These are phyloP conservation scores for Aureobasidium leucospermi DNA, from an alignment of 2,329 filamentous ascomycete genomes.

Conservation along the genomic window DNA sequence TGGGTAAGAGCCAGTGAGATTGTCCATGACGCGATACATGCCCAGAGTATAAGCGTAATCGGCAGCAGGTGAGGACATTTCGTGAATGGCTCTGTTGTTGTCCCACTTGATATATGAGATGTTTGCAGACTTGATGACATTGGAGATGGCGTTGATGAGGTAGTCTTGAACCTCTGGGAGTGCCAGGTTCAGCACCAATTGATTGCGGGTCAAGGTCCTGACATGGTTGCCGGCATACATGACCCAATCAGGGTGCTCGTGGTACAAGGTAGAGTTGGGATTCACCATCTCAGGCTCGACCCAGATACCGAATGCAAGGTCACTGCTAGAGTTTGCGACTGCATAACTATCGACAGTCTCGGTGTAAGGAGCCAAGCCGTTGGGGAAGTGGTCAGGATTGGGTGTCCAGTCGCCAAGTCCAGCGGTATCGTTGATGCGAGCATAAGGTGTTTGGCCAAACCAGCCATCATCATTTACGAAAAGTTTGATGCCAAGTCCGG, in stretches of 20 bases:
- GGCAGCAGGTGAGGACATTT: constrained; percentile 47
- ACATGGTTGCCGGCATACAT: constrained; percentile 51
- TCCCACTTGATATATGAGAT: constrained; percentile 62
- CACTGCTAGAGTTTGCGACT: constrained; percentile 39
- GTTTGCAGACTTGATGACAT: constrained; percentile 46
- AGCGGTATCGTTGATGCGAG: constrained; percentile 49
- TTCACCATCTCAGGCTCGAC: constrained; percentile 64
- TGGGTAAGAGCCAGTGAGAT: constrained; percentile 52
- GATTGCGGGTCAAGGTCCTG: constrained; percentile 49
- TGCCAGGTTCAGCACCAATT: constrained; percentile 56
- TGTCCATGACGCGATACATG: constrained; percentile 55
- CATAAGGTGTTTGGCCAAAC: constrained; percentile 55
- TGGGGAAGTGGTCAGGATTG: constrained; percentile 52
- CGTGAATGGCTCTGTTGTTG: constrained; percentile 59
- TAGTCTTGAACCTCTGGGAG: constrained; percentile 56
- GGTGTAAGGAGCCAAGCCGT: constrained; percentile 48
- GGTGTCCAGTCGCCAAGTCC: constrained; percentile 58
- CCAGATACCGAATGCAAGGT: constrained; percentile 58
- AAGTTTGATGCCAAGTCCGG: constrained; percentile 52
- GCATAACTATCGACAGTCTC: constrained; percentile 44
- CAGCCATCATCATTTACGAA: constrained; percentile 62
- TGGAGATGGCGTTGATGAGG: constrained; percentile 49
- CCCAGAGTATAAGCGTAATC: constrained; percentile 57
- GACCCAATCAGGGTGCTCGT: constrained; percentile 57
- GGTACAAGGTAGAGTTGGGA: constrained; percentile 53